Conservation (phyloP, 176 grass and related monocot genomes). For the Oryza longistaminata region DNA sequence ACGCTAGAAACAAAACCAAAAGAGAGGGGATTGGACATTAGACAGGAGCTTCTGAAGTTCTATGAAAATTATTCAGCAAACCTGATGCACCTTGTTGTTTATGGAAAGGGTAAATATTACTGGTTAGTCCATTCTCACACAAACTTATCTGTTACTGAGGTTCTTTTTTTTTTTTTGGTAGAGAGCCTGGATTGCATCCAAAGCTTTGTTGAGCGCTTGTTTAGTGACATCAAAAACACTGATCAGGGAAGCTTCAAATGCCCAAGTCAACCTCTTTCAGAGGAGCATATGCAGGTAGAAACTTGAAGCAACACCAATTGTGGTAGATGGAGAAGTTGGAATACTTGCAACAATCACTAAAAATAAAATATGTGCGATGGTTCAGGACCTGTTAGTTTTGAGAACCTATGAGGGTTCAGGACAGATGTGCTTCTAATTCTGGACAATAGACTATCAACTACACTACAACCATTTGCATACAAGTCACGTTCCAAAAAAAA, state of each 20-base stretch:
- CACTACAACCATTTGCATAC: neutral
- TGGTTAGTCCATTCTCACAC: neutral
- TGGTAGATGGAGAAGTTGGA: conserved; percentile 16
- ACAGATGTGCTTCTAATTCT: neutral
- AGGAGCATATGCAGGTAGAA: conserved; percentile 86
- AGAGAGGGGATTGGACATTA: conserved; percentile 81
- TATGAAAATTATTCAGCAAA: conserved; percentile 93
- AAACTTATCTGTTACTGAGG: conserved; percentile 18
- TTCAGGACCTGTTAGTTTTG: neutral
- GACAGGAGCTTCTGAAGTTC: conserved; percentile 81
- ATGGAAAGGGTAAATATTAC: conserved; percentile 75
- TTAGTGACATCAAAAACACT: conserved; percentile 62
- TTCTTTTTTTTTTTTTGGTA: conserved; percentile 37
- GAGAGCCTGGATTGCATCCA: conserved; percentile 85
- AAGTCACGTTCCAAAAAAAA: neutral
- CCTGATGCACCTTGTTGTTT: conserved; percentile 95
- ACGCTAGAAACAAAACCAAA: conserved; percentile 84
- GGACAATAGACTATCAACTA: neutral
- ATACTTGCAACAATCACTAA: neutral
- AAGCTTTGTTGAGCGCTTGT: conserved; percentile 65
- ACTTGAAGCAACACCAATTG: conserved; percentile 21
- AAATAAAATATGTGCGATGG: neutral
- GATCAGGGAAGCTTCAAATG: conserved; percentile 56
- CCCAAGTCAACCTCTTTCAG: conserved; percentile 64
- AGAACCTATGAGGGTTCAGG: neutral